Evolutionary conservation across 2,329 filamentous ascomycete genomes (phyloP).

Genomic region (Acephala macrosclerotiorum): DNA sequence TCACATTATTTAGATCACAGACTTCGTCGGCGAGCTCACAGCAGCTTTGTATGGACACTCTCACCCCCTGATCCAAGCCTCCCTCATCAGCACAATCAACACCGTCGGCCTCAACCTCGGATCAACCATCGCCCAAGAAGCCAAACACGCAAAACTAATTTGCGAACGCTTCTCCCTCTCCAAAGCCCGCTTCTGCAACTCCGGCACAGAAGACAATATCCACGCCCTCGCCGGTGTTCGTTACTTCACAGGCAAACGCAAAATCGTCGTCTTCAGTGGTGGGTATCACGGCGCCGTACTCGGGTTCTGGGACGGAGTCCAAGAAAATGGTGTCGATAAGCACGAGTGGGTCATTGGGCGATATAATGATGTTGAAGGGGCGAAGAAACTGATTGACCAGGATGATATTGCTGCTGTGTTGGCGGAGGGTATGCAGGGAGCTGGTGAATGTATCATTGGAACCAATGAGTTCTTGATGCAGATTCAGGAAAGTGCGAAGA

Average conservation of each 20-base stretch:
- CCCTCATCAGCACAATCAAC: constrained; percentile 50
- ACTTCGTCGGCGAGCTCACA: constrained; percentile 67
- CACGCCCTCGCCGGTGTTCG: constrained; percentile 56
- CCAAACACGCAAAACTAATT: constrained; percentile 55
- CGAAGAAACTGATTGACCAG: constrained; percentile 19
- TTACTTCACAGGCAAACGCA: constrained; percentile 18
- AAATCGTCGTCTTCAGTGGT: constrained; percentile 21
- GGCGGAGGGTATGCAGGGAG: constrained; percentile 70
- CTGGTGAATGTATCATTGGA: constrained; percentile 63
- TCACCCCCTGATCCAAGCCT: constrained; percentile 55
- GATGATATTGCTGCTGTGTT: constrained; percentile 56
- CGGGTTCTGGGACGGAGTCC: constrained; percentile 44
- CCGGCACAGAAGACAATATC: constrained; percentile 68
- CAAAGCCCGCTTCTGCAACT: constrained; percentile 66
- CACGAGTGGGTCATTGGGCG: constrained; percentile 63
- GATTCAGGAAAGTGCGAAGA: constrained; percentile 21
- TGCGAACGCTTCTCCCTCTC: constrained; percentile 61
- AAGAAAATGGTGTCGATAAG: constrained; percentile 27
- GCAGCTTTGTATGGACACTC: constrained; percentile 72
- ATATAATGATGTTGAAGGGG: constrained; percentile 62
- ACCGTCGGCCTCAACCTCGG: constrained; percentile 63
- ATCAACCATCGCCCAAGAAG: constrained; percentile 58
- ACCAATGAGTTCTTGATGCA: constrained; percentile 23
- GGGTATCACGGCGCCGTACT: constrained; percentile 40
- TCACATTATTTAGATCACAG: constrained; percentile 48